Conservation (phyloP, 768 basidiomycete species). For the Boletus rubropictus region DNA sequence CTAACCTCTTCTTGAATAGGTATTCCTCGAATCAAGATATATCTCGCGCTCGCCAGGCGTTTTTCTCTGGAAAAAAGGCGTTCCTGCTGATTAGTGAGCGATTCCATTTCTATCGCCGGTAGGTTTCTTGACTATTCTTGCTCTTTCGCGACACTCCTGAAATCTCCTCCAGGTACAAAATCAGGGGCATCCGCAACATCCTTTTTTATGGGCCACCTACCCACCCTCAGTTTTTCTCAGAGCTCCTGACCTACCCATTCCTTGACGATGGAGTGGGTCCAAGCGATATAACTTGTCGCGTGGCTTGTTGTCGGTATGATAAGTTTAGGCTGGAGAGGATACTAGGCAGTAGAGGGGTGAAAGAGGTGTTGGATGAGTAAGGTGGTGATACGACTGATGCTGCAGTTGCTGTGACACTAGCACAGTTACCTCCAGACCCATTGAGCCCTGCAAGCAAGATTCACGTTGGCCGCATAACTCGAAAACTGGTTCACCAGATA, state of each 20-base stretch:
- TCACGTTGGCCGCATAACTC: too few species aligned
- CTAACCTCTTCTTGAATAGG: conserved; percentile 34
- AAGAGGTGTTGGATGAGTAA: conserved; percentile 12
- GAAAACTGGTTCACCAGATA: too few species aligned
- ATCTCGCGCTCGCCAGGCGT: conserved; percentile 85
- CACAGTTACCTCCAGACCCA: neutral
- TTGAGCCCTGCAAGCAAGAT: too few species aligned
- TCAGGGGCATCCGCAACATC: conserved; percentile 87
- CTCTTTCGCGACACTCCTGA: neutral
- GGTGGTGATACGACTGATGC: neutral
- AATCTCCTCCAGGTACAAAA: conserved; percentile 64
- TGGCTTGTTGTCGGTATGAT: conserved; percentile 87
- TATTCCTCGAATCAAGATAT: conserved; percentile 94
- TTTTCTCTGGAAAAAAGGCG: conserved; percentile 81
- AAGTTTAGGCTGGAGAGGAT: conserved; percentile 84
- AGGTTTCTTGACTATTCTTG: conserved; percentile 10
- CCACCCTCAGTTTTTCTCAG: conserved; percentile 88
- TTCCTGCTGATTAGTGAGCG: conserved; percentile 92
- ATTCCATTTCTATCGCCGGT: conserved; percentile 97
- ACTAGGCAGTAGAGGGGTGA: conserved; percentile 23
- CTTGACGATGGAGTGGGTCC: conserved; percentile 83
- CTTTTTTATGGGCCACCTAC: conserved; percentile 92
- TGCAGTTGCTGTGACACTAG: neutral
- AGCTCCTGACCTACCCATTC: conserved; percentile 87
- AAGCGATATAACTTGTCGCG: conserved; percentile 74